Conservation (phyloP, 1,284 basidiomycete species). For the Porogramme epimiltina region DNA sequence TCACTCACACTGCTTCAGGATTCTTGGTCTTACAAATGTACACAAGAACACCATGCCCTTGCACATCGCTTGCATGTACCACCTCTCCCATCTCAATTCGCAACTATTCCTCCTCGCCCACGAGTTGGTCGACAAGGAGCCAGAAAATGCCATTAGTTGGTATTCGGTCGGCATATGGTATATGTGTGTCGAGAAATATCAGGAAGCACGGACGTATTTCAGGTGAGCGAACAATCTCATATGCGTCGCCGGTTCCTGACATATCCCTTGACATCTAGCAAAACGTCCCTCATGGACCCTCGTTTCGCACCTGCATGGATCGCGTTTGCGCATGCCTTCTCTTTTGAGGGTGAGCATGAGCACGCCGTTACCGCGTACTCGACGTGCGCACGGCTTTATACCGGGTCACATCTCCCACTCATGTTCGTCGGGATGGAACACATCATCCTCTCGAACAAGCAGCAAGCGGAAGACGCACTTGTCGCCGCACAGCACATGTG, state of each 20-base stretch:
- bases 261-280: conserved; percentile 48
- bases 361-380: conserved; percentile 98
- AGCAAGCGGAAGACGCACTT: conserved; percentile 87
- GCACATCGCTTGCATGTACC: conserved; percentile 97
- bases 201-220: conserved; percentile 89
- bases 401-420: conserved; percentile 90
- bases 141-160: conserved; percentile 93
- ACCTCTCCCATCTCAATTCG: conserved; percentile 88
- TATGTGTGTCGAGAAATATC: conserved; percentile 82
- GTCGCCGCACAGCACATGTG: conserved; percentile 81
- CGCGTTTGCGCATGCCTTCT: conserved; percentile 96
- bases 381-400: conserved; percentile 92
- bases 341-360: conserved; percentile 96
- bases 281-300: conserved; percentile 96
- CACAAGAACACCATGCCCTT: conserved; percentile 89
- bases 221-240: conserved; percentile 53
- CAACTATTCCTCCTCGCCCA: conserved; percentile 95
- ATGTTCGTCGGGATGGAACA: conserved; percentile 99
- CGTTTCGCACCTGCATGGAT: conserved; percentile 97
- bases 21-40: conserved; percentile 77
- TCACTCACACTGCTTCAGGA: conserved; percentile 58
- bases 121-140: conserved; percentile 91
- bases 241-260: not conserved
- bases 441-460: conserved; percentile 84
- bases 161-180: conserved; percentile 99